Conservation (phyloP, 2,329 filamentous ascomycete species). For the Phymatotrichopsis omnivora region DNA sequence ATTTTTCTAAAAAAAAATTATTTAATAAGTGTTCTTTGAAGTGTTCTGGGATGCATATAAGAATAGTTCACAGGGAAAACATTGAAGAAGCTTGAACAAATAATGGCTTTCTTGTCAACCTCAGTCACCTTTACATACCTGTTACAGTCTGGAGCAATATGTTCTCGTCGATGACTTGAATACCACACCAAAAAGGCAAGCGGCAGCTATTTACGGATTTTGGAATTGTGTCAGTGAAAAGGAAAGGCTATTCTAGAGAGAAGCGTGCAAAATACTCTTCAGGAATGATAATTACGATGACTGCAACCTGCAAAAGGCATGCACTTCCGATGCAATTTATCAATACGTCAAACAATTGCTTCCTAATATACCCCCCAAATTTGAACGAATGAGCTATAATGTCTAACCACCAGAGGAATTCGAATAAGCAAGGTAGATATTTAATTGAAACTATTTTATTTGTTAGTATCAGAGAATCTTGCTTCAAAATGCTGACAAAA, state of each 20-base stretch:
- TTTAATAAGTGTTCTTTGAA: constrained; percentile 10
- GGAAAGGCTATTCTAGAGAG: constrained; percentile 5
- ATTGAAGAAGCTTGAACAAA: neutral
- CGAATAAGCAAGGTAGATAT: too few species aligned
- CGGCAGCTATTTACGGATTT: constrained; percentile 6
- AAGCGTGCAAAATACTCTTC: constrained; percentile 6
- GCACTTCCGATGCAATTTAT: constrained; percentile 6
- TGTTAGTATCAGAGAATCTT: too few species aligned
- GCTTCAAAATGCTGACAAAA: too few species aligned
- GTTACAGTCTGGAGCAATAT: constrained; percentile 8
- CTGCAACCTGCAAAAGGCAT: constrained; percentile 9
- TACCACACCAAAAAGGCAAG: neutral
- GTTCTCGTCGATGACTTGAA: neutral
- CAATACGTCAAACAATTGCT: constrained; percentile 6
- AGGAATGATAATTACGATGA: neutral
- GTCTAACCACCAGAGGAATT: neutral
- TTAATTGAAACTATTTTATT: too few species aligned
- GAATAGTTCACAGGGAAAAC: constrained; percentile 3
- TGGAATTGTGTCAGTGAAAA: constrained; percentile 1
- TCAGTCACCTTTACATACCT: neutral
- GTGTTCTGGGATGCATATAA: constrained; percentile 8
- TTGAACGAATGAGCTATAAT: constrained; percentile 5
- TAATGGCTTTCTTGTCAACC: neutral
- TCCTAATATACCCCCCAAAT: constrained; percentile 4
- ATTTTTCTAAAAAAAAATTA: neutral